Evolutionary conservation across 2,329 filamentous ascomycete species (phyloP), one percentile per base, ranked within the genome.

Genomic region (Bertia moriformis): DNA sequence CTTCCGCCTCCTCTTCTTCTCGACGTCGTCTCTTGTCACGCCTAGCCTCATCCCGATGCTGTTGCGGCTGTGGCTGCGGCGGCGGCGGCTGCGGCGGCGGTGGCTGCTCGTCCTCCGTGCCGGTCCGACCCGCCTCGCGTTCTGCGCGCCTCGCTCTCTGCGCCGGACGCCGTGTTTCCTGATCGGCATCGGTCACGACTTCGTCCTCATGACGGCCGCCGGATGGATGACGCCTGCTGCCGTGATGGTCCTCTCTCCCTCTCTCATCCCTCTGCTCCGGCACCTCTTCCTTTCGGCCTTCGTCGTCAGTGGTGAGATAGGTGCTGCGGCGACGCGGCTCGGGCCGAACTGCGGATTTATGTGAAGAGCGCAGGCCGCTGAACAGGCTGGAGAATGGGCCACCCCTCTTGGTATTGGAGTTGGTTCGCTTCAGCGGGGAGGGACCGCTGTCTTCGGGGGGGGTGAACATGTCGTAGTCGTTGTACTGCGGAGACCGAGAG

Each of bases 401-500:
- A 51, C 64, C 57, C 50, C 77, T 81, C 52, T 73, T 78, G 3
- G 75, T 65, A 40, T 61, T 70, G 3, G 78, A 79, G 46, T 68
- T 73, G 27, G 74, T 71, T 37, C 78, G 71, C 50, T 71, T 75
- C n/a, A n/a, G n/a, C n/a, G n/a, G n/a, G n/a, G n/a, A n/a, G n/a
- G n/a, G 37, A 77, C 49, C 24, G 71, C 63, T 3, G 69, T 57
- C 39, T 79, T 68, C 30, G 71, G 63, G n/a, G n/a, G n/a, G n/a
- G 64, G 78, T 69, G 38, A 73, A 63, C 41, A 73, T 60, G 48
- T 79, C 74, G 38, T 80, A 73, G 45, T 82, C 77, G 42, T 74
- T 69, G 41, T 78, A 63, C 18, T 73, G 63, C 59, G 81, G 78
- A 43, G 78, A 71, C 52, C 73, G 67, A 43, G 63, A 66, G 43